phyloP scores from a whole-genome alignment of 2,329 filamentous ascomycete genomes.

The Fusarium aywerte region DNA sequence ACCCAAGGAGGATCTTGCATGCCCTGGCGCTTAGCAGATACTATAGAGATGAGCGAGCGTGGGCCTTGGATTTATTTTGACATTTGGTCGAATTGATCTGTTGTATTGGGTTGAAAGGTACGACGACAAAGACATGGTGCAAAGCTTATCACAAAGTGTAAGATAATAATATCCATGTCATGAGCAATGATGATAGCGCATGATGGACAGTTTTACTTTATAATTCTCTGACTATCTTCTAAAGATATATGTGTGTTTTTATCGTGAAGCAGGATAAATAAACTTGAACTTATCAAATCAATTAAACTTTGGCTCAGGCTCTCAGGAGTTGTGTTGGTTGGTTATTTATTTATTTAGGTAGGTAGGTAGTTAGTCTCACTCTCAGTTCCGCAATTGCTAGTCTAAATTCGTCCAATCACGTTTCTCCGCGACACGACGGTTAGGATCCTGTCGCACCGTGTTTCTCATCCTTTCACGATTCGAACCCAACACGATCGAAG shows the following conservation, averaged over 20 bases:
- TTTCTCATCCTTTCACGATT: slow-evolving; percentile 37
- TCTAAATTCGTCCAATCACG: slow-evolving; percentile 36
- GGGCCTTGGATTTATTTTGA: slow-evolving; percentile 29
- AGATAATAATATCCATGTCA: slow-evolving; percentile 34
- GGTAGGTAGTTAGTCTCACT: slow-evolving; percentile 26
- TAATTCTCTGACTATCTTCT: not conserved
- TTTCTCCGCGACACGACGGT: slow-evolving; percentile 38
- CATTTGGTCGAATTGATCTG: slow-evolving; percentile 21
- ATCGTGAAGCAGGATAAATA: not conserved
- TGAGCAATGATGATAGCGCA: slow-evolving; percentile 29
- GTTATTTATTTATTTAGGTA: too few relatives aligned
- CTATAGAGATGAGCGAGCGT: slow-evolving; percentile 34
- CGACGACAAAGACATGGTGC: slow-evolving; percentile 23
- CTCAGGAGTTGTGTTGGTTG: slow-evolving; percentile 7
- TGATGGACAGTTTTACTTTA: slow-evolving; percentile 17
- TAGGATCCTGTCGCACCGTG: slow-evolving; percentile 42
- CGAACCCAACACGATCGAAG: slow-evolving; percentile 28
- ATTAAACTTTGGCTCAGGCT: not conserved
- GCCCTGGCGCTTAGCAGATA: slow-evolving; percentile 37
- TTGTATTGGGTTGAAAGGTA: slow-evolving; percentile 36
- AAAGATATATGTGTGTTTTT: not conserved
- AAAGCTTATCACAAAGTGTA: slow-evolving; percentile 23
- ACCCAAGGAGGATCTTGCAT: slow-evolving; percentile 44
- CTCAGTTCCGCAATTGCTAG: slow-evolving; percentile 29
- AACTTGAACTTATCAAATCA: not conserved